Base-by-base conservation (phyloP, 1,284 basidiomycete genomes). In the Apiotrichum gamsii region DNA sequence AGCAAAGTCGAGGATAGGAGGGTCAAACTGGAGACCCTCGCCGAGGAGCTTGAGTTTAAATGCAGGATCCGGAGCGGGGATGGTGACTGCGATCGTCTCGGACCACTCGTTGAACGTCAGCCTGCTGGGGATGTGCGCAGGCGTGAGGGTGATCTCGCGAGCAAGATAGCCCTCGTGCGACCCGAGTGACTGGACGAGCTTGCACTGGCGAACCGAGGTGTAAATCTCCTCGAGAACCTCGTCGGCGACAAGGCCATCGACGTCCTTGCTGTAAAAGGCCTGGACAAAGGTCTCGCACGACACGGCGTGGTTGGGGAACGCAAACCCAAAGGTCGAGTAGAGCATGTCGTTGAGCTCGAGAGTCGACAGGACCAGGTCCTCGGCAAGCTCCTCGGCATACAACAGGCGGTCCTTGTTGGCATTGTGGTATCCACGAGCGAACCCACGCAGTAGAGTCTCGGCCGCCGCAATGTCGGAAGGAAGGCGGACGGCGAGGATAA, bases 361-460 rank as follows among this genome's bases (percentile, higher is more conserved):
- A 48, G 94, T 82, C 1, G 88, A 84, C 41, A 87, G 80, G 28
- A 90, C 85, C 37, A 97, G 79, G 28, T 83, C 82, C 49, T 79
- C 75, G 1, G 88, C 84, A 42, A 88, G 74, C 52, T 87, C 83
- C 62, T 81, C 82, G 71, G 87, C 84, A 61, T 84, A 90, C 2
- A 84, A 78, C 20, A 90, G 80, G 28, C 80, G 77, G 37, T 78
- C 77, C 14, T 82, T 80, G 65, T 99, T 98, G n/a, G 85, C 84
- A 49, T 85, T 83, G 57, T 87, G 86, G 87, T 91, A 98, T 21
- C 86, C 80, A 53, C 80, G 78, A 8, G 90, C 87, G 64, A 98
- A 93, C 10, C 84, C 80, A 16, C 69, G 57, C 23, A 82, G 69
- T 19, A 81, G 59, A 20, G 69, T 65, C 66, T 96, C 90, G 51